These are phyloP conservation scores for Fusarium algeriense DNA, from an alignment of 2,329 filamentous ascomycete genomes.

Conservation along the genomic window DNA sequence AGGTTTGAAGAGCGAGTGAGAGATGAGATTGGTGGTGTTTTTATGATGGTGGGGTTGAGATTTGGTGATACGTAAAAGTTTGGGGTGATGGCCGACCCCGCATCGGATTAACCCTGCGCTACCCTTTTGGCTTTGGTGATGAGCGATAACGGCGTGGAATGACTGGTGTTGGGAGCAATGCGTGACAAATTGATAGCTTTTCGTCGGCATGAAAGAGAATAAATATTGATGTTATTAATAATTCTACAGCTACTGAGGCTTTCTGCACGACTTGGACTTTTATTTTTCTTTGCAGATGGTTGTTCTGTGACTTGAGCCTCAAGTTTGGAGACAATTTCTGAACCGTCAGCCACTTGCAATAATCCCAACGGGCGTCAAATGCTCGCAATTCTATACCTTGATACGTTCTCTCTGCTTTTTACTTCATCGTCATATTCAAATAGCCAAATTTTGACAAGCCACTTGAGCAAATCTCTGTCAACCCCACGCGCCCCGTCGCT, in stretches of 20 bases:
- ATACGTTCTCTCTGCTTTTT: background rate
- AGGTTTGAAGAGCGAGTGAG: background rate
- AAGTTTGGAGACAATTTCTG: too few species aligned
- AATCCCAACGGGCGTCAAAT: too few species aligned
- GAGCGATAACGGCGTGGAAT: conserved; percentile 28
- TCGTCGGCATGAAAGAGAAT: background rate
- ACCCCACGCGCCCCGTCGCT: background rate
- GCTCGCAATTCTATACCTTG: too few species aligned
- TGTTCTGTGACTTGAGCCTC: too few species aligned
- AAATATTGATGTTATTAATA: fast-evolving
- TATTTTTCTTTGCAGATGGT: background rate
- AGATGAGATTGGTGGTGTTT: background rate
- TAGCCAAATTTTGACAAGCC: fast-evolving
- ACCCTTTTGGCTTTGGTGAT: conserved; percentile 19
- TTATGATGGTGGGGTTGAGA: conserved; percentile 21
- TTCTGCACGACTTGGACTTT: background rate
- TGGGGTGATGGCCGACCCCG: conserved; percentile 34
- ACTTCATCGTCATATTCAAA: background rate
- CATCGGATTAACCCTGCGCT: conserved; percentile 39
- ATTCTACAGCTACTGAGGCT: fast-evolving
- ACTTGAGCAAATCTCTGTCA: background rate
- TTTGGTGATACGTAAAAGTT: conserved; percentile 33
- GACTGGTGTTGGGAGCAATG: background rate
- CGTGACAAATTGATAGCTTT: background rate
- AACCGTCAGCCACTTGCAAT: too few species aligned